Percentiles rank a stretch among this genome's conserved stretches.
Evolutionary conservation across 2,329 filamentous ascomycete genomes (phyloP).

Genomic region (Nannizziopsis arthrosporioides): DNA sequence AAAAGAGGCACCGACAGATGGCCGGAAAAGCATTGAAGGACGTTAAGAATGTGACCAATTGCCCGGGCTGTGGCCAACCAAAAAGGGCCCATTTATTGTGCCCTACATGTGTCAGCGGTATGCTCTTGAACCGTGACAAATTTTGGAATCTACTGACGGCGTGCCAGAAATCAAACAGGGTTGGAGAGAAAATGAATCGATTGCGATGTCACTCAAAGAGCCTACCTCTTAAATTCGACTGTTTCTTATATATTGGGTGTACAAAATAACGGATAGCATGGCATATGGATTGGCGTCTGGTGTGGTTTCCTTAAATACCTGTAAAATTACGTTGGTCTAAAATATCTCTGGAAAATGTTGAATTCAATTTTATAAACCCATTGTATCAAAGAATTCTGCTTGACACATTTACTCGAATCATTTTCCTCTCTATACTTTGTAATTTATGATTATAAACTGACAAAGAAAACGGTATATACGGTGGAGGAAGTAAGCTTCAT

Average conservation of each 20-base stretch:
- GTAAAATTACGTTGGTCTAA: too few relatives aligned
- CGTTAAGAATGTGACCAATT: conserved; percentile 73
- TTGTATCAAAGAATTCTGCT: too few relatives aligned
- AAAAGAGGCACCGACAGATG: conserved; percentile 86
- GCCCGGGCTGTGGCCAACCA: conserved; percentile 72
- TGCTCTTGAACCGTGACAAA: background rate
- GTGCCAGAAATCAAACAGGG: conserved; percentile 7
- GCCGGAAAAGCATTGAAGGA: conserved; percentile 92
- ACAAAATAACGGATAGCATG: background rate
- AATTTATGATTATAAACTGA: too few relatives aligned
- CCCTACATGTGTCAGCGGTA: conserved; percentile 74
- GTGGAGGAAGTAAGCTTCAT: too few relatives aligned
- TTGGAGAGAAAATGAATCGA: conserved; percentile 7
- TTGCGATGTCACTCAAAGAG: background rate
- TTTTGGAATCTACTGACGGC: background rate
- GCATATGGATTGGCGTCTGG: conserved; percentile 14
- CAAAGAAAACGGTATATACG: too few relatives aligned
- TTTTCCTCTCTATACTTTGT: too few relatives aligned
- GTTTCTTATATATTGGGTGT: background rate
- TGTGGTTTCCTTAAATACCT: background rate
- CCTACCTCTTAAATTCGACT: background rate
- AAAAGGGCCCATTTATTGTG: conserved; percentile 88
- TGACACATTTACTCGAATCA: too few relatives aligned
- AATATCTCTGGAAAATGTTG: too few relatives aligned
- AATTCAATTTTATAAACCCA: too few relatives aligned